These are phyloP conservation scores for Chalaropsis thielavioides DNA, from an alignment of 2,329 filamentous ascomycete genomes.

Conservation along the genomic window DNA sequence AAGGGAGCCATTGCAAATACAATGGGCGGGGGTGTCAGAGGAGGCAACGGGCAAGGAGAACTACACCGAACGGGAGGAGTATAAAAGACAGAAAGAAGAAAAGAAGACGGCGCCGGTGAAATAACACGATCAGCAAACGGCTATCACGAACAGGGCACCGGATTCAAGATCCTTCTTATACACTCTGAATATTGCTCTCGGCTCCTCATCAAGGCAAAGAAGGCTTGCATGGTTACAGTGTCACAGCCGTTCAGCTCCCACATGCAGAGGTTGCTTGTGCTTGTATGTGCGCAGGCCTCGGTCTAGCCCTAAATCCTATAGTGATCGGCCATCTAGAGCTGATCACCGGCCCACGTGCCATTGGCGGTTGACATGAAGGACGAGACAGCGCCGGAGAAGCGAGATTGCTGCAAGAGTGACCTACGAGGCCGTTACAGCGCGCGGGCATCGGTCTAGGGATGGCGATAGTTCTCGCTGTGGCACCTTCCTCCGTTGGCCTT, in stretches of 20 bases:
- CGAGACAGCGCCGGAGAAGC: not conserved
- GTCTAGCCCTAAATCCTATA: not conserved
- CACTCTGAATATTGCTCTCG: not conserved
- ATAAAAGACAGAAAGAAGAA: not conserved
- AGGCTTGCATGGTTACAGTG: not conserved
- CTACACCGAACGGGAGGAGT: not conserved
- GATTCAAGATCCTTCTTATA: not conserved
- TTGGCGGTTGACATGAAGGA: not conserved
- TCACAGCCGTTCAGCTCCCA: not conserved
- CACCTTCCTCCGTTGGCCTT: not conserved
- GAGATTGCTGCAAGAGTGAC: not conserved
- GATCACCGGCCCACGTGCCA: conserved; percentile 3
- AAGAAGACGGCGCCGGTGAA: not conserved
- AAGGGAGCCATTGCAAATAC: conserved; percentile 1
- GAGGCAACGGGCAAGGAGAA: not conserved
- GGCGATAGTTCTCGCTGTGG: not conserved
- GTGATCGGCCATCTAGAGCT: conserved; percentile 1
- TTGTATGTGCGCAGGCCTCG: not conserved
- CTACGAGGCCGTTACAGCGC: not conserved
- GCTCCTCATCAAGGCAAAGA: not conserved
- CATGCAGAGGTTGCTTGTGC: not conserved
- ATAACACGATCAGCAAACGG: not conserved
- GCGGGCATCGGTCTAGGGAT: not conserved
- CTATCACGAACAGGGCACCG: not conserved
- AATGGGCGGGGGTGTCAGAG: not conserved